Conservation (phyloP, 164 flowering plant genomes). For the Chimonanthus salicifolius region DNA sequence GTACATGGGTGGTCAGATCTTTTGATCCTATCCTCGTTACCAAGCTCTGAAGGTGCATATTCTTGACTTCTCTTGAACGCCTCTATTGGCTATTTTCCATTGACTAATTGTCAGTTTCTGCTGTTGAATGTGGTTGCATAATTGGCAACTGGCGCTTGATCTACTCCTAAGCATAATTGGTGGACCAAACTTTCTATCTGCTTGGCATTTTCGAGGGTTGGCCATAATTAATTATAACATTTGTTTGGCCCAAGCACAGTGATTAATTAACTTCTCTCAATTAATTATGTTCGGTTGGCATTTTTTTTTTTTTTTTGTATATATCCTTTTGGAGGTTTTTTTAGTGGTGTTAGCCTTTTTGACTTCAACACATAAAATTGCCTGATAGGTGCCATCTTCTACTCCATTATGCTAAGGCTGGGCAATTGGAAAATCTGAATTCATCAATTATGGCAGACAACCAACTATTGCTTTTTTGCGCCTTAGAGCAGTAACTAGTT, state of each 20-base stretch:
- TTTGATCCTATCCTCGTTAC: constrained; percentile 31
- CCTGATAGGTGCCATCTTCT: background rate
- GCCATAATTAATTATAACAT: background rate
- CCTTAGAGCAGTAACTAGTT: background rate
- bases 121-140: too few species aligned
- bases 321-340: background rate
- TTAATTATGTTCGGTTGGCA: background rate
- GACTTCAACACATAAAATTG: background rate
- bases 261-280: background rate
- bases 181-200: background rate
- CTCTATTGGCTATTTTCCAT: background rate
- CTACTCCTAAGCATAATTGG: background rate
- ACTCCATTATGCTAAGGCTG: background rate
- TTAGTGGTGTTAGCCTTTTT: too few species aligned
- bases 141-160: too few species aligned
- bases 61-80: background rate
- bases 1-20: constrained; percentile 83
- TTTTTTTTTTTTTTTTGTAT: too few species aligned
- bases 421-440: background rate
- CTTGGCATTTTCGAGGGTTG: too few species aligned
- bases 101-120: too few species aligned
- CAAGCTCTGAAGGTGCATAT: constrained; percentile 15
- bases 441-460: background rate
- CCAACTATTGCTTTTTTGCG: background rate
- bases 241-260: too few species aligned